These are phyloP conservation scores for Vitis hybrid DNA, from an alignment of 177 flowering plant genomes.

Conservation along the genomic window DNA sequence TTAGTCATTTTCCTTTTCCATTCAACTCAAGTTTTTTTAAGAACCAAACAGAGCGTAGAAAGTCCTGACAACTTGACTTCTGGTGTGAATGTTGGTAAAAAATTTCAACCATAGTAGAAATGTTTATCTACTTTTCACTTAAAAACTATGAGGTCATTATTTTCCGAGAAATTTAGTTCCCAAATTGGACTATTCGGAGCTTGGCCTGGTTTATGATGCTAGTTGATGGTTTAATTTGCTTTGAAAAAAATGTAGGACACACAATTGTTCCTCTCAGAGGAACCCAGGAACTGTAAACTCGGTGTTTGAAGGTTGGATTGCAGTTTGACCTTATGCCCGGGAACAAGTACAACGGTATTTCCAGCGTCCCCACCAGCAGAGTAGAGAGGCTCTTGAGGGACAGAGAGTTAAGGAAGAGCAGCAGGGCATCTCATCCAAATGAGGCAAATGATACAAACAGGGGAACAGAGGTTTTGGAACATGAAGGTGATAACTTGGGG, in stretches of 20 bases:
- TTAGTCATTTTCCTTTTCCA: no score
- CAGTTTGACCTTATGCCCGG: conserved; percentile 42
- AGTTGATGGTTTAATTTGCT: conserved; percentile 6
- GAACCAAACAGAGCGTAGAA: no score
- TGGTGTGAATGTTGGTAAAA: neutral
- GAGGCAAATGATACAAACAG: conserved; percentile 30
- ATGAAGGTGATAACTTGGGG: conserved; percentile 25
- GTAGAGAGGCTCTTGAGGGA: conserved; percentile 43
- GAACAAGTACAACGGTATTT: conserved; percentile 35
- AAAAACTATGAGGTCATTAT: neutral
- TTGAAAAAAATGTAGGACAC: conserved; percentile 27
- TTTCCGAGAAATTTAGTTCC: neutral
- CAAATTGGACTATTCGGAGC: neutral
- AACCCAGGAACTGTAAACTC: conserved; percentile 9
- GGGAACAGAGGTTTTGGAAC: conserved; percentile 26
- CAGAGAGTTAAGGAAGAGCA: conserved; percentile 36
- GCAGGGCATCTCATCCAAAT: conserved; percentile 19
- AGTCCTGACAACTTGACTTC: neutral
- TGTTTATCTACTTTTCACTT: neutral
- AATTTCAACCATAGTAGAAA: conserved; percentile 8
- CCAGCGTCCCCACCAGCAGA: conserved; percentile 26
- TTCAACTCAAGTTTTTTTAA: no score
- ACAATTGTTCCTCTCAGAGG: conserved; percentile 6
- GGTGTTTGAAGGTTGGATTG: conserved; percentile 13
- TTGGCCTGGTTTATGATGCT: conserved; percentile 5